phyloP scores from a whole-genome alignment of 164 flowering plant species.

The Nelumbo lutea region DNA sequence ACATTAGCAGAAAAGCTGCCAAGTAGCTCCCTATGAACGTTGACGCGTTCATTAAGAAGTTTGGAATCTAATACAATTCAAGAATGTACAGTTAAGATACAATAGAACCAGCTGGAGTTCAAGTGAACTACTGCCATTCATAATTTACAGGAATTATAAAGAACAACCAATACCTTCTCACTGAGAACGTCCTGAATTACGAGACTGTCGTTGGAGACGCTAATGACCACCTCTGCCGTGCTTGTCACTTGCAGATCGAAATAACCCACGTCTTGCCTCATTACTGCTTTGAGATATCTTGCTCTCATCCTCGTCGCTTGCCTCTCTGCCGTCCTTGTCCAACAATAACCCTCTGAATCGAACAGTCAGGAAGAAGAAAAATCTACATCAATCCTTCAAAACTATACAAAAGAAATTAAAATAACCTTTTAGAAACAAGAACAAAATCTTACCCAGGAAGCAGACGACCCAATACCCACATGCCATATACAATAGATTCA shows the following conservation, averaged over 20 bases:
- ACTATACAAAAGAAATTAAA: not conserved
- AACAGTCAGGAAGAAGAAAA: too few species aligned
- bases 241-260: slow-evolving; percentile 73
- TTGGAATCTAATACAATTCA: slow-evolving; percentile 47
- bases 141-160: not conserved
- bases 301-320: slow-evolving; percentile 72
- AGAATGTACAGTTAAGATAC: not conserved
- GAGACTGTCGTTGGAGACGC: slow-evolving; percentile 78
- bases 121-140: too few species aligned
- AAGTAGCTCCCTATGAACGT: slow-evolving; percentile 58
- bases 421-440: not conserved
- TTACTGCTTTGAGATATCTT: slow-evolving; percentile 69
- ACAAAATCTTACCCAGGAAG: slow-evolving; percentile 24
- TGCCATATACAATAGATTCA: slow-evolving; percentile 41
- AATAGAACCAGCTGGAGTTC: too few species aligned
- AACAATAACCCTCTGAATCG: slow-evolving; percentile 73
- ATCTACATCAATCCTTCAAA: not conserved
- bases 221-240: slow-evolving; percentile 63
- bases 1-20: slow-evolving; percentile 47
- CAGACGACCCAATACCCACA: slow-evolving; percentile 34
- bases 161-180: slow-evolving; percentile 55
- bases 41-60: slow-evolving; percentile 61
- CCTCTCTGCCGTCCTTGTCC: slow-evolving; percentile 85
- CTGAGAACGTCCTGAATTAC: slow-evolving; percentile 74
- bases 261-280: slow-evolving; percentile 82